These are phyloP conservation scores for Beta corolliflora DNA, from an alignment of 179 eudicot genomes.

Conservation along the genomic window DNA sequence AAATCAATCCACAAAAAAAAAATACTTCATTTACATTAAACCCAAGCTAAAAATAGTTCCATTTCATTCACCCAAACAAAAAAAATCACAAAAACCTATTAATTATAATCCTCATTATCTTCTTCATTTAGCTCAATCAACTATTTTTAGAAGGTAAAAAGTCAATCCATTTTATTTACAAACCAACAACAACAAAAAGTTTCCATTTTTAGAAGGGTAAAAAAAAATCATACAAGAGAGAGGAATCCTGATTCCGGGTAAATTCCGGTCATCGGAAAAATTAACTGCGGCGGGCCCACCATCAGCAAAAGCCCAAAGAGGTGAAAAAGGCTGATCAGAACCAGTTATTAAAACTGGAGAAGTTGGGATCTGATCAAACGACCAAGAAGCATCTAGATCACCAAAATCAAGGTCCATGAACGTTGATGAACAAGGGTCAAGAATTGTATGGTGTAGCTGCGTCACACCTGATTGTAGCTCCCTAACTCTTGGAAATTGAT, in stretches of 20 bases:
- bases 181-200: not conserved
- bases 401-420: constrained; percentile 73
- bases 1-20: no score
- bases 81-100: not conserved
- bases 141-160: not conserved
- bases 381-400: constrained; percentile 70
- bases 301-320: constrained; percentile 69
- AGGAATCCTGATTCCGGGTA: constrained; percentile 31
- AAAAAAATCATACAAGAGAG: constrained; percentile 26
- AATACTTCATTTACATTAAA: no score
- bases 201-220: not conserved
- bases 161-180: not conserved
- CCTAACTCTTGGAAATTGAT: constrained; percentile 15
- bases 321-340: constrained; percentile 69
- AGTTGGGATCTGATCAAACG: constrained; percentile 69
- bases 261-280: constrained; percentile 26
- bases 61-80: not conserved
- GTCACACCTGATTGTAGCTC: constrained; percentile 19
- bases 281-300: constrained; percentile 21
- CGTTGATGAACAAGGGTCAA: constrained; percentile 16
- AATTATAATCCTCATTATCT: not conserved
- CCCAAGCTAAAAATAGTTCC: no score
- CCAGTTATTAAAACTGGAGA: constrained; percentile 38
- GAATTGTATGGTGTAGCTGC: constrained; percentile 9
- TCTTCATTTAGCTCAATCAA: not conserved